These are phyloP conservation scores for Syzygium jambos DNA, from an alignment of 345 rosid genomes.

Conservation along the genomic window DNA sequence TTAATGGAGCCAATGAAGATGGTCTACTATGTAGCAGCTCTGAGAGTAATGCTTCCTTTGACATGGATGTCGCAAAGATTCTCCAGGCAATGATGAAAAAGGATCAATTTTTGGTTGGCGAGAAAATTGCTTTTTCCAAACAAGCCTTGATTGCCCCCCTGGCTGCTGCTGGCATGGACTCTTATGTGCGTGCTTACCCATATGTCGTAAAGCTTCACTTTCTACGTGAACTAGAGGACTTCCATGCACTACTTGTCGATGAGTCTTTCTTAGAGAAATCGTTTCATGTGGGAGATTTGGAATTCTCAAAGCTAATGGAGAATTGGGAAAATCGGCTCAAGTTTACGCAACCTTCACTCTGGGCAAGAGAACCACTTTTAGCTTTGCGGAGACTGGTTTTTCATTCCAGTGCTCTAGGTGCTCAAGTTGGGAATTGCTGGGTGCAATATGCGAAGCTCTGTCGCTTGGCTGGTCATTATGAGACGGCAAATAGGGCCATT, in stretches of 20 bases:
- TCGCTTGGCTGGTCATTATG: constrained; percentile 96
- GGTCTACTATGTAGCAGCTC: constrained; percentile 82
- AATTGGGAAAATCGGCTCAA: constrained; percentile 89
- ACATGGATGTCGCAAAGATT: constrained; percentile 93
- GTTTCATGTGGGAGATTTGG: constrained; percentile 41
- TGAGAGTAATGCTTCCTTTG: constrained; percentile 94
- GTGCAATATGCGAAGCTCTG: constrained; percentile 97
- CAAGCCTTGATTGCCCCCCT: constrained; percentile 95
- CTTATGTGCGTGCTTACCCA: constrained; percentile 87
- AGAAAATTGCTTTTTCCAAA: constrained; percentile 76
- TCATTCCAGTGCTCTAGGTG: constrained; percentile 71
- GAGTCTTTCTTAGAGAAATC: constrained; percentile 83
- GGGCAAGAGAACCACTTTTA: constrained; percentile 97
- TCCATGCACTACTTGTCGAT: constrained; percentile 51
- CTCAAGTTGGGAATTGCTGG: constrained; percentile 95
- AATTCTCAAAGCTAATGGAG: constrained; percentile 52
- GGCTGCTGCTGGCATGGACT: constrained; percentile 99
- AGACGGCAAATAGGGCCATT: constrained; percentile 87
- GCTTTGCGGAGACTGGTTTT: constrained; percentile 86
- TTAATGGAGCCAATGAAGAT: constrained; percentile 72
- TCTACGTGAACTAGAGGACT: constrained; percentile 81
- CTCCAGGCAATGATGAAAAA: constrained; percentile 90
- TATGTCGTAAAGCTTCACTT: constrained; percentile 87
- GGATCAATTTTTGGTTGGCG: constrained; percentile 68
- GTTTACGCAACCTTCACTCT: constrained; percentile 80